Evolutionary conservation across 345 rosid genomes (phyloP).

Genomic region (Sisymbrium altissimum): DNA sequence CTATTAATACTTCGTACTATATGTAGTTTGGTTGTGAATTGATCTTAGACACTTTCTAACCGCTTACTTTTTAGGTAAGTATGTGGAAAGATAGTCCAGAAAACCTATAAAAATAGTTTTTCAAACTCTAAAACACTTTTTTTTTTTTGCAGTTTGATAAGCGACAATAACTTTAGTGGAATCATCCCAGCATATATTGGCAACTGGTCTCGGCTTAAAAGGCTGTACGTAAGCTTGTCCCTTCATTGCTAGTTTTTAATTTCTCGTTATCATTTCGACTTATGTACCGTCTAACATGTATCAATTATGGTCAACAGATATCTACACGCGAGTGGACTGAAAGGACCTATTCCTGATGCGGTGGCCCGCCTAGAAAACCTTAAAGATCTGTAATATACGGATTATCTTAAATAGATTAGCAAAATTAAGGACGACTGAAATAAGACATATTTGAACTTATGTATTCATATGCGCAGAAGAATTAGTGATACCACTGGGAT

Average conservation of each 20-base stretch:
- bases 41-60: neutral
- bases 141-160: constrained; percentile 49
- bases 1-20: neutral
- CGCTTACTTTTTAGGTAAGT: neutral
- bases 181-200: constrained; percentile 54
- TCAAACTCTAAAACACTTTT: neutral
- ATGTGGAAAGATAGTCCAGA: neutral
- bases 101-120: neutral
- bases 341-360: constrained; percentile 47
- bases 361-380: constrained; percentile 31
- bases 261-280: neutral
- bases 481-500: constrained; percentile 38
- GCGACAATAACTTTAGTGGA: constrained; percentile 69
- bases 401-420: neutral
- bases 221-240: constrained; percentile 47
- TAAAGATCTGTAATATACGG: constrained; percentile 32
- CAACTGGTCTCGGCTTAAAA: constrained; percentile 49
- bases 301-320: constrained; percentile 20
- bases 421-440: neutral
- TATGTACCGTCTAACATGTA: neutral
- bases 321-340: constrained; percentile 47
- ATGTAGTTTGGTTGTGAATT: neutral
- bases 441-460: neutral
- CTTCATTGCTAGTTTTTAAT: neutral
- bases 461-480: constrained; percentile 36